These are phyloP conservation scores for Pichia cephalocereana DNA, from an alignment of 805 yeast species.

Conservation along the genomic window DNA sequence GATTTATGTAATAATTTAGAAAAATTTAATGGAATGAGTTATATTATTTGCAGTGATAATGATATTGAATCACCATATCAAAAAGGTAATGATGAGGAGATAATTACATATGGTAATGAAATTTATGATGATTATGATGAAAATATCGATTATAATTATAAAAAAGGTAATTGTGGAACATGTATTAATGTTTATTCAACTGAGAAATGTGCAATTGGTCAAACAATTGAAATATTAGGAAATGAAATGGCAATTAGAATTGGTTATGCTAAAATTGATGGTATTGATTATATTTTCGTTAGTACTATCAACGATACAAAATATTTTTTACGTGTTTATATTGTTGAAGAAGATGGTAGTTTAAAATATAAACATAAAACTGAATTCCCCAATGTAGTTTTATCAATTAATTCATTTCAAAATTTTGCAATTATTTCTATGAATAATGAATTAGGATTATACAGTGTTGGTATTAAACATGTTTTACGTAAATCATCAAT, in stretches of 20 bases:
- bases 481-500: slow-evolving; percentile 57
- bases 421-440: slow-evolving; percentile 55
- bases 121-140: slow-evolving; percentile 29
- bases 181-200: slow-evolving; percentile 43
- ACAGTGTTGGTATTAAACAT: slow-evolving; percentile 73
- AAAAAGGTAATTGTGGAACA: slow-evolving; percentile 36
- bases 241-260: slow-evolving; percentile 36
- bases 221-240: slow-evolving; percentile 33
- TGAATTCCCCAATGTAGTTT: slow-evolving; percentile 35
- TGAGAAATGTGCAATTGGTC: slow-evolving; percentile 26
- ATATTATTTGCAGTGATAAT: slow-evolving; percentile 39
- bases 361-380: slow-evolving; percentile 55
- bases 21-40: slow-evolving; percentile 19
- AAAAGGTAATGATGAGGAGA: slow-evolving; percentile 11
- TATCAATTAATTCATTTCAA: slow-evolving; percentile 45
- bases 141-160: slow-evolving; percentile 35
- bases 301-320: slow-evolving; percentile 28
- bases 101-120: slow-evolving; percentile 14
- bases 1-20: slow-evolving; percentile 26
- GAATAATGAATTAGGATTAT: slow-evolving; percentile 44
- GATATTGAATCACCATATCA: slow-evolving; percentile 27
- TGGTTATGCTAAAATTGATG: slow-evolving; percentile 23
- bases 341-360: slow-evolving; percentile 26
- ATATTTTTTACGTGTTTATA: slow-evolving; percentile 30
- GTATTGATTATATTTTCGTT: slow-evolving; percentile 33